A percentile compares a stretch with the other conserved stretches of the same genome.
Evolutionary conservation across 768 basidiomycete species (phyloP).

Genomic region (Russula abietina): DNA sequence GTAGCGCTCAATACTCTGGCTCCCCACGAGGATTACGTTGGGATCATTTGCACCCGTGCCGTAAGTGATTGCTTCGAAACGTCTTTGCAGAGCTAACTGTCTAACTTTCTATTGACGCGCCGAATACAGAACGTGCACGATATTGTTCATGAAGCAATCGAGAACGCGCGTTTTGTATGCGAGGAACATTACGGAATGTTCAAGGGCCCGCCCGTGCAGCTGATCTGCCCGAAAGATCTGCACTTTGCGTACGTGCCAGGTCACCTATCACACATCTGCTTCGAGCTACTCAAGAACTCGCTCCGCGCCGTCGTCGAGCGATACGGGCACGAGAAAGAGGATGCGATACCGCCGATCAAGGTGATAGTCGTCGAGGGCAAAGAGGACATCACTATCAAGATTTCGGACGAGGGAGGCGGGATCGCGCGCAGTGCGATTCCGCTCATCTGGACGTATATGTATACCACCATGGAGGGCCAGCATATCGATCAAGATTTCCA

Average conservation of each 20-base stretch:
- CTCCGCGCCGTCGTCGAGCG: slow-evolving; percentile 94
- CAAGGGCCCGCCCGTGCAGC: slow-evolving; percentile 91
- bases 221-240: slow-evolving; percentile 85
- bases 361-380: slow-evolving; percentile 95
- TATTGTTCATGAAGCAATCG: slow-evolving; percentile 97
- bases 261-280: slow-evolving; percentile 93
- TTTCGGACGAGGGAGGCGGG: slow-evolving; percentile 94
- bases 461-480: slow-evolving; percentile 74
- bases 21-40: slow-evolving; percentile 87
- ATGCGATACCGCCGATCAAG: slow-evolving; percentile 82
- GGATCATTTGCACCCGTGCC: slow-evolving; percentile 93
- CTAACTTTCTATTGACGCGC: slow-evolving; percentile 1
- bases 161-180: slow-evolving; percentile 91
- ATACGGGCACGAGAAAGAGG: slow-evolving; percentile 75
- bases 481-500: slow-evolving; percentile 73
- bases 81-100: background rate
- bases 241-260: slow-evolving; percentile 94
- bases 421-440: slow-evolving; percentile 86
- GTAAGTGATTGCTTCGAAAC: slow-evolving; percentile 38
- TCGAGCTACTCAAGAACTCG: slow-evolving; percentile 97
- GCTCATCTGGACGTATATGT: slow-evolving; percentile 99
- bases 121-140: slow-evolving; percentile 77
- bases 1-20: slow-evolving; percentile 91
- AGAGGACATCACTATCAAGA: slow-evolving; percentile 99
- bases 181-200: slow-evolving; percentile 95